Percentiles rank a stretch among this genome's conserved stretches.
phyloP scores from a whole-genome alignment of 1,139 yeast genomes.

The Saccharomyces pastorianus region DNA sequence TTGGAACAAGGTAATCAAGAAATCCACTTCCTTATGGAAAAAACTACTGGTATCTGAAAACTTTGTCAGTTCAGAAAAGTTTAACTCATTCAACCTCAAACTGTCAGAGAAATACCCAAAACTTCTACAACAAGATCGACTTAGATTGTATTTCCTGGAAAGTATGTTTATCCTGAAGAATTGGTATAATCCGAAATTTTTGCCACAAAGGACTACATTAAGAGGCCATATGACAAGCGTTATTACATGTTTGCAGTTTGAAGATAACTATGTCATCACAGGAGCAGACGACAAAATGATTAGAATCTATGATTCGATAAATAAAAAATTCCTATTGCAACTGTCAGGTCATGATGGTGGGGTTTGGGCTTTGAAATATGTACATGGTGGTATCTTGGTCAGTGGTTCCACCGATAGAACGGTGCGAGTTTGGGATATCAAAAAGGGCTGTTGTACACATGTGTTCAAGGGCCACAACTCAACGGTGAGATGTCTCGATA shows the following conservation, averaged over 20 bases:
- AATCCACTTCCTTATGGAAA: slow-evolving; percentile 54
- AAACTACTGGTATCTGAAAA: slow-evolving; percentile 47
- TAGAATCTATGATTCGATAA: slow-evolving; percentile 68
- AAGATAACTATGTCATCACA: slow-evolving; percentile 81
- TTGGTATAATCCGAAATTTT: slow-evolving; percentile 75
- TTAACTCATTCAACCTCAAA: slow-evolving; percentile 6
- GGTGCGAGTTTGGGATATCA: slow-evolving; percentile 82
- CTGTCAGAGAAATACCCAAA: slow-evolving; percentile 1
- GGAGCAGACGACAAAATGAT: slow-evolving; percentile 87
- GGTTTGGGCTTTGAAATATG: slow-evolving; percentile 94
- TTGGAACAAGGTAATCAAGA: slow-evolving; percentile 62
- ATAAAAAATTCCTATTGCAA: slow-evolving; percentile 61
- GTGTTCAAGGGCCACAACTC: slow-evolving; percentile 86
- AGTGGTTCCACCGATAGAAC: slow-evolving; percentile 91
- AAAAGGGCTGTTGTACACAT: slow-evolving; percentile 46
- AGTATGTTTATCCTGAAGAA: slow-evolving; percentile 40
- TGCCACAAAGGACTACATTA: slow-evolving; percentile 62
- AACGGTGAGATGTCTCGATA: slow-evolving; percentile 84
- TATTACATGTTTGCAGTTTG: slow-evolving; percentile 90
- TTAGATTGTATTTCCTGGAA: slow-evolving; percentile 2
- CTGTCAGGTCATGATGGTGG: slow-evolving; percentile 93
- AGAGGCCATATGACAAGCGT: slow-evolving; percentile 74
- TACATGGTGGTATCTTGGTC: slow-evolving; percentile 46
- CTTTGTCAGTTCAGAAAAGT: slow-evolving; percentile 35
- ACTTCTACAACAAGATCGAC: slow-evolving; percentile 1